Conservation (phyloP, 179 eudicot genomes). For the Patellifolia procumbens region DNA sequence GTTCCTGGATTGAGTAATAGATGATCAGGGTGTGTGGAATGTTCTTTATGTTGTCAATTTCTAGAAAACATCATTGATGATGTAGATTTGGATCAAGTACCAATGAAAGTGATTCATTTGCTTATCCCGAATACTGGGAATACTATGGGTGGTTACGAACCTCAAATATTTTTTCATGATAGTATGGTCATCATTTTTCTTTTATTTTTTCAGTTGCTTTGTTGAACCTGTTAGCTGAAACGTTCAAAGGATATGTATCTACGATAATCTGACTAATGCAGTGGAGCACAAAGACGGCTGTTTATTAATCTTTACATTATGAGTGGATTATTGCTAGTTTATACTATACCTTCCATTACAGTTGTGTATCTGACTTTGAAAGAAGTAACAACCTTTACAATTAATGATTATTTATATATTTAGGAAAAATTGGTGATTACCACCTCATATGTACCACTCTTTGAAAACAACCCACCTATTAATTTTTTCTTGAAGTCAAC, state of each 20-base stretch:
- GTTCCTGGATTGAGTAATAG: not conserved
- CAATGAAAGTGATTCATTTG: not conserved
- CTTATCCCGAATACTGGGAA: not conserved
- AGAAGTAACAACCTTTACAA: not conserved
- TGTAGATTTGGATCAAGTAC: not conserved
- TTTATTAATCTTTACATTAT: not conserved
- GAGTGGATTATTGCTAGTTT: not conserved
- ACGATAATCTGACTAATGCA: not conserved
- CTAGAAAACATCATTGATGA: not conserved
- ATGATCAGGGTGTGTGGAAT: not conserved
- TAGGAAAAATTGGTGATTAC: too few species aligned
- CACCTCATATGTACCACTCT: too few species aligned
- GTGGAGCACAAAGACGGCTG: not conserved
- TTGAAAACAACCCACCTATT: too few species aligned
- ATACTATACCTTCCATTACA: not conserved
- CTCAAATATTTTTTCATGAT: not conserved
- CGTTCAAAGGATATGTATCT: not conserved
- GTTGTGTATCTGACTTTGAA: not conserved
- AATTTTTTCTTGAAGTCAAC: too few species aligned
- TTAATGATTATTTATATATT: too few species aligned
- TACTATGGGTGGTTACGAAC: not conserved
- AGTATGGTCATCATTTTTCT: not conserved
- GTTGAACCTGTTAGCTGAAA: not conserved
- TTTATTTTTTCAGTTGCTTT: not conserved
- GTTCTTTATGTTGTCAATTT: not conserved